phyloP scores from a whole-genome alignment of 164 flowering plant genomes.

The Chimonanthus salicifolius region DNA sequence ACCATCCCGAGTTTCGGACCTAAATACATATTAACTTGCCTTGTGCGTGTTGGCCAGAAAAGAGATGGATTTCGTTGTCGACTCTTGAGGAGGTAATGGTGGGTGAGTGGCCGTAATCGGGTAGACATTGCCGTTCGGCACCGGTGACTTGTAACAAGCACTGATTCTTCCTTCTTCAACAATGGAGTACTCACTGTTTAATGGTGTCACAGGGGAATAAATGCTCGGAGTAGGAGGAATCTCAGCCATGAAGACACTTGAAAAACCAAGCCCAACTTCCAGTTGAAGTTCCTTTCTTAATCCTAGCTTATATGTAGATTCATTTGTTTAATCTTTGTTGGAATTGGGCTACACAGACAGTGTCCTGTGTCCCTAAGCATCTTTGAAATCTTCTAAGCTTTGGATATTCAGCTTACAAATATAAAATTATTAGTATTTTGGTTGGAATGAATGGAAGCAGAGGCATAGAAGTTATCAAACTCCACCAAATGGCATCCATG shows the following conservation, averaged over 20 bases:
- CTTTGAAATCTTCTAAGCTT: background rate
- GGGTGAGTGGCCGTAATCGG: background rate
- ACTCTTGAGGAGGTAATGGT: background rate
- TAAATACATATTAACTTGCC: slow-evolving; percentile 3
- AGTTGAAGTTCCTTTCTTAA: background rate
- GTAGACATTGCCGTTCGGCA: background rate
- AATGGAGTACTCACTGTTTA: slow-evolving; percentile 1
- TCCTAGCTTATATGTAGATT: background rate
- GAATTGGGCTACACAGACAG: background rate
- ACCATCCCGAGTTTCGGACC: background rate
- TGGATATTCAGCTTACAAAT: background rate
- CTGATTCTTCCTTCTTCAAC: slow-evolving; percentile 7
- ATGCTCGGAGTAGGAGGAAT: background rate
- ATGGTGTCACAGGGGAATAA: slow-evolving; percentile 1
- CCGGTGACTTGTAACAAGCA: background rate
- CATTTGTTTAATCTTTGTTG: background rate
- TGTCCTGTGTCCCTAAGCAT: background rate
- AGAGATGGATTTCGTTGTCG: background rate
- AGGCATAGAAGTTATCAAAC: background rate
- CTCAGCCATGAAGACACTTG: background rate
- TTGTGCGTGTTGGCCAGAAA: slow-evolving; percentile 8
- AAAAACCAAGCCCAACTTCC: background rate
- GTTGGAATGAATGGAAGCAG: background rate
- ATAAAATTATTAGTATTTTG: background rate
- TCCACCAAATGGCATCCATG: background rate